A percentile compares a stretch with the other conserved stretches of the same genome.
Evolutionary conservation across 1,139 yeast species (phyloP).

Genomic region (Candida albicans): DNA sequence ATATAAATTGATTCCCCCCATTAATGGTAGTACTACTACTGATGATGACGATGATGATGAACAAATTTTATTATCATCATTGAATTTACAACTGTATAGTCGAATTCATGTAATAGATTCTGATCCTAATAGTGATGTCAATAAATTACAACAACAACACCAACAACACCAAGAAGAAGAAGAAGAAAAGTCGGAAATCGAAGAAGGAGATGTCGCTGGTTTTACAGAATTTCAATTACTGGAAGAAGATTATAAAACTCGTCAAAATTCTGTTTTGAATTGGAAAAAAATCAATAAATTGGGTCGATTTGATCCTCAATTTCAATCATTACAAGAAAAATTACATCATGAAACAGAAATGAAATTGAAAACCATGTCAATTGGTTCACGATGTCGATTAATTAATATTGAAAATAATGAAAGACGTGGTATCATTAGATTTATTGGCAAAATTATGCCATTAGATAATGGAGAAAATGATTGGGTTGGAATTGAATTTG

Average conservation of each 20-base stretch:
- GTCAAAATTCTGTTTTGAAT: slow-evolving; percentile 62
- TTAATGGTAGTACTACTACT: slow-evolving; percentile 21
- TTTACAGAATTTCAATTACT: slow-evolving; percentile 46
- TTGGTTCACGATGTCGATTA: slow-evolving; percentile 42
- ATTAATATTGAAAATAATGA: slow-evolving; percentile 45
- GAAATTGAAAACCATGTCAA: slow-evolving; percentile 21
- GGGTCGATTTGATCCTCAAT: slow-evolving; percentile 71
- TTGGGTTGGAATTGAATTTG: slow-evolving; percentile 54
- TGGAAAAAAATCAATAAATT: slow-evolving; percentile 72
- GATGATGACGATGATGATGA: slow-evolving; percentile 18
- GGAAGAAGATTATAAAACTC: slow-evolving; percentile 65
- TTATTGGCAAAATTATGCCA: slow-evolving; percentile 63
- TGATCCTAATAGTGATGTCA: slow-evolving; percentile 50
- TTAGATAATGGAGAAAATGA: slow-evolving; percentile 47
- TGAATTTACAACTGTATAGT: slow-evolving; percentile 35
- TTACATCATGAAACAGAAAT: slow-evolving; percentile 19
- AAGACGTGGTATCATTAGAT: slow-evolving; percentile 68
- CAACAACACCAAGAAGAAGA: slow-evolving; percentile 17
- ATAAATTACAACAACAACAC: slow-evolving; percentile 22
- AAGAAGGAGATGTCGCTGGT: neutral
- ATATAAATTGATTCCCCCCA: slow-evolving; percentile 14
- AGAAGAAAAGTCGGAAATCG: no score
- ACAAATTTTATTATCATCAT: slow-evolving; percentile 16
- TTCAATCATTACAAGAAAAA: slow-evolving; percentile 23
- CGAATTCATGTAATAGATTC: slow-evolving; percentile 57